Evolutionary conservation across 2,329 filamentous ascomycete genomes (phyloP), one percentile per base, ranked within the genome.

Genomic region (Cryoendolithus antarcticus): DNA sequence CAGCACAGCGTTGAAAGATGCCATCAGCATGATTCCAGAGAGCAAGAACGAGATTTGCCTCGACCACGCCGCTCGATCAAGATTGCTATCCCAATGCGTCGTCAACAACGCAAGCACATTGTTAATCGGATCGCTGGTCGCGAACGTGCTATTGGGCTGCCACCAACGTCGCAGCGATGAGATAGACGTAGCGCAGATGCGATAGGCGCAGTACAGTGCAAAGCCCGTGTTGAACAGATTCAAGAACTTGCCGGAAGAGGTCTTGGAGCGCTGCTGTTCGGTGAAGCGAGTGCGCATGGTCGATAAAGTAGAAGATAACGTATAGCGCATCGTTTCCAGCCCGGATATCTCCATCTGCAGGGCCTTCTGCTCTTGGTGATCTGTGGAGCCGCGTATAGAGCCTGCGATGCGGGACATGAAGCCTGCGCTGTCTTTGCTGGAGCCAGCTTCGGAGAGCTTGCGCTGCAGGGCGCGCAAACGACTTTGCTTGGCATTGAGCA

Each of bases 41-140:
- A 93, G 70, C 13, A 86, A 65, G 60, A 93, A 93, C 43, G 81
- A 86, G 48, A 93, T 88, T 54, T 86, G 82, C 24, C 84, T 79
- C 13, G 82, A 80, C 84, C 85, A 93, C 7, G 83, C 82, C 8
- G 77, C 72, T 53, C 86, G 82, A 61, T 93, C 82, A 19, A 93
- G 72, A 44, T 79, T 75, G 2, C 83, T 82, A 55, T 93, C 83
- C 74, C 83, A 88, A 62, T 93, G 83, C 40, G 81, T 80, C 3
- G 83, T 84, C 11, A 93, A 63, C 9, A 93, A 69, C 4, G 83
- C 82, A 6, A 93, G 73, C 44, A 89, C 71, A 47, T 85, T 82
- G 63, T 82, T 93, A 56, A 93, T 82, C 1, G 86, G 86, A 55
- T 93, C 86, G 10, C 77, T 79, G 38, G 75, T 75, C 21, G 80